Conservation (phyloP, 306 rosid genomes). For the Morella rubra region DNA sequence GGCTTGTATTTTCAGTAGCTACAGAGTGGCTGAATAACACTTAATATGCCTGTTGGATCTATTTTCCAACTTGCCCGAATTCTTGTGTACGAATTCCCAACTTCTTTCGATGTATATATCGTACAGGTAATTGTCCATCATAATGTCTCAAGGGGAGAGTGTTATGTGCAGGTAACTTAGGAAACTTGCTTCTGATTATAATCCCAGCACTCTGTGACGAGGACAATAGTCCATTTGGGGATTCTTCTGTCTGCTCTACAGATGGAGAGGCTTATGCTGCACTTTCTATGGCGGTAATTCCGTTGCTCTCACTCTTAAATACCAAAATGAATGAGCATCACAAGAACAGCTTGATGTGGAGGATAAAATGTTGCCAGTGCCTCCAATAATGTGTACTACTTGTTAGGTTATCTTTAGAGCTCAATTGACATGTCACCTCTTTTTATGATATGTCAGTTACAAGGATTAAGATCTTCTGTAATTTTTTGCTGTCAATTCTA, state of each 20-base stretch:
- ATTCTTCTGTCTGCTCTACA: background rate
- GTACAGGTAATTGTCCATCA: background rate
- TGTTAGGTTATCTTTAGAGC: background rate
- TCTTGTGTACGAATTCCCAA: background rate
- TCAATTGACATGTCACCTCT: background rate
- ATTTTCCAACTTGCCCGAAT: background rate
- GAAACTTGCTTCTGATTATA: constrained; percentile 6
- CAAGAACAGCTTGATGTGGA: background rate
- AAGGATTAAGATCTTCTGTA: background rate
- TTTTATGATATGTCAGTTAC: background rate
- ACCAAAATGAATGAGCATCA: background rate
- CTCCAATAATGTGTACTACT: background rate
- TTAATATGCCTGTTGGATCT: background rate
- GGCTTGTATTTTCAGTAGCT: background rate
- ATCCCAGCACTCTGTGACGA: constrained; percentile 4
- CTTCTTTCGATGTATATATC: background rate
- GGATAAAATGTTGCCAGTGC: background rate
- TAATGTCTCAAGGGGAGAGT: background rate
- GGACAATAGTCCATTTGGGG: constrained; percentile 7
- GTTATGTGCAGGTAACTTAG: constrained; percentile 10
- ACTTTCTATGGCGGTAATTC: constrained; percentile 16
- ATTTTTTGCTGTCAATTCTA: no score
- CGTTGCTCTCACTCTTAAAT: background rate
- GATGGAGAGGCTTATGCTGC: constrained; percentile 7
- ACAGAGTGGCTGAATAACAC: background rate